Base-by-base conservation (phyloP, 2,329 filamentous ascomycete species). In the Phoma sp. region DNA sequence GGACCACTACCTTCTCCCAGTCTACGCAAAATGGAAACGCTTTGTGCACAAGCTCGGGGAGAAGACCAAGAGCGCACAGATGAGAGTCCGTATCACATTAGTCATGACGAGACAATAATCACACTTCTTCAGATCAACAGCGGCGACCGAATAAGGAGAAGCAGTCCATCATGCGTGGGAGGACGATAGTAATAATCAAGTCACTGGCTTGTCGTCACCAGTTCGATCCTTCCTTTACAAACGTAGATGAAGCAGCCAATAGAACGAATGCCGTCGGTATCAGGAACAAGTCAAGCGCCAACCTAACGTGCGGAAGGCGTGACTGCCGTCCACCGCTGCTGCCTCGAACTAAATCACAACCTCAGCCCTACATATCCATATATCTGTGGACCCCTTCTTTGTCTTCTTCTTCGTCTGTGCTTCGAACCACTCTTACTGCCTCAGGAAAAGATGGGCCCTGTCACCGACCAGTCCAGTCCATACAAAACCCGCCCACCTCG, bases 311-410 rank as follows among this genome's bases (percentile, higher is more conserved):
- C 10, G 29, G 17, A 6, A 20, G 15, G 28, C 32, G 36, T 37
- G 45, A 20, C 38, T 48, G 34, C 21, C 33, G 7, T 43, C 9
- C 25, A 33, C 29, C 21, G 45, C 34, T 45, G 42, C 14, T 33
- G 36, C 40, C 21, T 51, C 25, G 18, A 28, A 18, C n/a, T 28
- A 36, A 42, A 28, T 37, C 32, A 30, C 18, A 11, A 26, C 46
- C 14, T 48, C 51, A 54, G 51, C 51, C 51, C 40, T 54, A 48
- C 28, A 45, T 46, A 29, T 33, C 30, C 43, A 42, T 28, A 38
- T 43, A 45, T 45, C 15, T 23, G 28, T 54, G 29, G 34, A 12
- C 21, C 39, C n/a, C 12, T 49, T 18, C 36, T 36, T 15, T 38
- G 42, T 39, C 26, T 23, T 42, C 32, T 43, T 42, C 39, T 48